Conservation (phyloP, 305 asterid genomes). For the Petunia hybrid region DNA sequence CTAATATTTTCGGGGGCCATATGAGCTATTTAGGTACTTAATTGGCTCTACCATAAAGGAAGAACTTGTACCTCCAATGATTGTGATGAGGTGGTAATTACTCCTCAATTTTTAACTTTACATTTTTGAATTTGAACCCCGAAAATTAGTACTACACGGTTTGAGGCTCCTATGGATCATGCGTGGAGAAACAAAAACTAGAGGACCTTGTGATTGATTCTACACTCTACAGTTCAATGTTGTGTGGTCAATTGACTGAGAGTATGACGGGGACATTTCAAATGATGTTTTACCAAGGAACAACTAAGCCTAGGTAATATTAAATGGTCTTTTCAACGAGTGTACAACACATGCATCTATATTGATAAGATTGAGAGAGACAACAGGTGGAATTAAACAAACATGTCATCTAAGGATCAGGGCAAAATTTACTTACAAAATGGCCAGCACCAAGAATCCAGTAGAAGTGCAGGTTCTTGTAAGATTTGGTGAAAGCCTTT, state of each 20-base stretch:
- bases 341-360: background rate
- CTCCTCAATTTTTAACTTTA: too few relatives aligned
- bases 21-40: too few relatives aligned
- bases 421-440: conserved; percentile 58
- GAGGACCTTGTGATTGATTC: conserved; percentile 2
- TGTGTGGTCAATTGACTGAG: background rate
- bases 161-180: too few relatives aligned
- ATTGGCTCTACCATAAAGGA: too few relatives aligned
- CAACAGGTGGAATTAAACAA: background rate
- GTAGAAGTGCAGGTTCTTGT: conserved; percentile 74
- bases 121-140: too few relatives aligned
- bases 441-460: conserved; percentile 98
- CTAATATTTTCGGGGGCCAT: too few relatives aligned
- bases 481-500: conserved; percentile 70
- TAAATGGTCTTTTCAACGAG: background rate
- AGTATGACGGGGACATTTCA: background rate
- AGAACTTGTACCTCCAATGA: too few relatives aligned
- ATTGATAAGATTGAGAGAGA: background rate
- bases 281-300: background rate
- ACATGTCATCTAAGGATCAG: background rate
- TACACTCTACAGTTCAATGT: background rate
- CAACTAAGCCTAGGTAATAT: background rate
- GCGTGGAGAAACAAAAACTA: background rate
- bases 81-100: too few relatives aligned
- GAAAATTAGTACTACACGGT: too few relatives aligned